phyloP scores from a whole-genome alignment of 441 rosid species.

The Gossypium davidsonii region DNA sequence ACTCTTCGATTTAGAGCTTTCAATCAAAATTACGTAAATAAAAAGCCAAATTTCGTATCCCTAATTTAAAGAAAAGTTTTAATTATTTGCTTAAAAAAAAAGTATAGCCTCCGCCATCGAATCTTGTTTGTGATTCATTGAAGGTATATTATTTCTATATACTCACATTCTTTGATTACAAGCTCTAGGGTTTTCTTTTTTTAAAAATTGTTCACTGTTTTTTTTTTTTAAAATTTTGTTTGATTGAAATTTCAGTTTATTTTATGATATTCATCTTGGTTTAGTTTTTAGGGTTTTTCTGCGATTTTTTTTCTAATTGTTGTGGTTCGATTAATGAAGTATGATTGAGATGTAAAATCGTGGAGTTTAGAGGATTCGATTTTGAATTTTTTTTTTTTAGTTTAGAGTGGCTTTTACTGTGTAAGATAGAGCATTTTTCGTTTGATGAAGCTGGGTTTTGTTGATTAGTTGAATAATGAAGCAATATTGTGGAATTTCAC shows the following conservation, averaged over 20 bases:
- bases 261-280: constrained; percentile 23
- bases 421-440: constrained; percentile 13
- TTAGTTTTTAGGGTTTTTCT: constrained; percentile 39
- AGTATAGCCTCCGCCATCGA: constrained; percentile 4
- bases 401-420: constrained; percentile 9
- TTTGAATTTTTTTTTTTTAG: constrained; percentile 1
- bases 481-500: neutral
- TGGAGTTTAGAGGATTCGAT: constrained; percentile 20
- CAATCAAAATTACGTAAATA: constrained; percentile 14
- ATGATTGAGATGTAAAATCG: constrained; percentile 28
- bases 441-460: constrained; percentile 14
- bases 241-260: constrained; percentile 25
- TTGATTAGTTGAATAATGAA: constrained; percentile 14
- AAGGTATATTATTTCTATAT: constrained; percentile 24
- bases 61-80: neutral
- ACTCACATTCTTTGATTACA: constrained; percentile 22
- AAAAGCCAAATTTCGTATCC: constrained; percentile 22
- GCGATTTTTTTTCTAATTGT: constrained; percentile 12
- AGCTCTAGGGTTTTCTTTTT: constrained; percentile 28
- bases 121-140: constrained; percentile 20
- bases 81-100: neutral
- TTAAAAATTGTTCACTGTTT: neutral
- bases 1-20: constrained; percentile 45
- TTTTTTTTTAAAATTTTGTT: constrained; percentile 6
- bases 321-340: constrained; percentile 26